These are phyloP conservation scores for Verticillium tricorpus DNA, from an alignment of 2,329 filamentous ascomycete species.

Conservation along the genomic window DNA sequence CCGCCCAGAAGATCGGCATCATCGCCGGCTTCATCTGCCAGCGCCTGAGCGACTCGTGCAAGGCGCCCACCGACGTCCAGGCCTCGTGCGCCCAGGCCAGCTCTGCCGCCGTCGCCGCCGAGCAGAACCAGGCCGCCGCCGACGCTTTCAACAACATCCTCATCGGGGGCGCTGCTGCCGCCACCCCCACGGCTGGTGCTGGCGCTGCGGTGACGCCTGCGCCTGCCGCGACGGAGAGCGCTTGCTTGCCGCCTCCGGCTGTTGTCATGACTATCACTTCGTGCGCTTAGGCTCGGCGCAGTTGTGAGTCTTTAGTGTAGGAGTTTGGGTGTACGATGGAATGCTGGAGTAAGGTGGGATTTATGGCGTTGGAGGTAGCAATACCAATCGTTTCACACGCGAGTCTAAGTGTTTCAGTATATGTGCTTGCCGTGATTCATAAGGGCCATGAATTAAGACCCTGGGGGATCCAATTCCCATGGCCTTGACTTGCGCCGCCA, in stretches of 20 bases:
- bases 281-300: neutral
- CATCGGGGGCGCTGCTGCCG: conserved; percentile 4
- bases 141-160: conserved; percentile 18
- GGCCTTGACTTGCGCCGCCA: no score
- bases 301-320: neutral
- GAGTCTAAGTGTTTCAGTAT: no score
- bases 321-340: neutral
- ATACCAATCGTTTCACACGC: neutral
- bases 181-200: neutral
- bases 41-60: conserved; percentile 28
- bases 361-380: neutral
- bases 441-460: no score
- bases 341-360: neutral
- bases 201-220: neutral
- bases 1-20: conserved; percentile 32
- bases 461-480: no score
- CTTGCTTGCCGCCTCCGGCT: neutral
- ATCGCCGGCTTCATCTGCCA: conserved; percentile 44
- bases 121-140: conserved; percentile 19
- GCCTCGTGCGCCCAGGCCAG: conserved; percentile 10
- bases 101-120: conserved; percentile 11
- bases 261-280: neutral
- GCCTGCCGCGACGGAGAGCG: neutral
- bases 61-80: conserved; percentile 9
- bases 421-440: no score